These are phyloP conservation scores for Trichoderma virens DNA, from an alignment of 495 filamentous ascomycete genomes.

Conservation along the genomic window DNA sequence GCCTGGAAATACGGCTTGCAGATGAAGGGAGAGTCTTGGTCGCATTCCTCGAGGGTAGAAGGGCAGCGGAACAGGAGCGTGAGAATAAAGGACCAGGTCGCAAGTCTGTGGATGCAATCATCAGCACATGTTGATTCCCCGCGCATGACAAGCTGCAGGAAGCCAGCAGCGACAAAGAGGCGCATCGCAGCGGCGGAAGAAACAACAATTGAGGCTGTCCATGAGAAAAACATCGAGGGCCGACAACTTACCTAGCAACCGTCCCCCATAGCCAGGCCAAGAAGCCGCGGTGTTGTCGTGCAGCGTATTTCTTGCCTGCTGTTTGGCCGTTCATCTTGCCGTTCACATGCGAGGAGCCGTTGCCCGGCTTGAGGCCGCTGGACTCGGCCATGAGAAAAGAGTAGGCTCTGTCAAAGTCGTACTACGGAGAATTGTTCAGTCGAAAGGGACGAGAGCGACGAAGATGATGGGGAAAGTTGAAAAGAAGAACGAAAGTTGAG, in stretches of 20 bases:
- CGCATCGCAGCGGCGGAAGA: not conserved
- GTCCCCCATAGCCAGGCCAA: not conserved
- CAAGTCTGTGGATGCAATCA: slow-evolving; percentile 43
- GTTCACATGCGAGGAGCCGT: slow-evolving; percentile 10
- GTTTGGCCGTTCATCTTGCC: slow-evolving; percentile 16
- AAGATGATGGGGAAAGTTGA: not conserved
- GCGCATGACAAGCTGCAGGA: slow-evolving; percentile 46
- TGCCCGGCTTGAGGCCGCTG: slow-evolving; percentile 10
- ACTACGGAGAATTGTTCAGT: not conserved
- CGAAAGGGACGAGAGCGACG: not conserved
- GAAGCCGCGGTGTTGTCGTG: not conserved
- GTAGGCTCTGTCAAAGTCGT: not conserved
- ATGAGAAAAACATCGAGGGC: not conserved
- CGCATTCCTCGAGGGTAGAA: slow-evolving; percentile 53
- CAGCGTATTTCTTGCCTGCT: slow-evolving; percentile 23
- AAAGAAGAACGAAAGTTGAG: not conserved
- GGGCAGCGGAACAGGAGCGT: slow-evolving; percentile 82
- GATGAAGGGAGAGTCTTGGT: slow-evolving; percentile 62
- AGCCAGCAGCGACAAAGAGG: slow-evolving; percentile 25
- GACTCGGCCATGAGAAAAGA: slow-evolving; percentile 9
- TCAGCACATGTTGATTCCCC: slow-evolving; percentile 47
- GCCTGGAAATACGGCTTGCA: slow-evolving; percentile 77
- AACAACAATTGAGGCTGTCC: not conserved
- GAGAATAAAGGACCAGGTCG: slow-evolving; percentile 78
- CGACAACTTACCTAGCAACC: not conserved